phyloP scores from a whole-genome alignment of 2,329 filamentous ascomycete species.

The Didymella arachidicola region DNA sequence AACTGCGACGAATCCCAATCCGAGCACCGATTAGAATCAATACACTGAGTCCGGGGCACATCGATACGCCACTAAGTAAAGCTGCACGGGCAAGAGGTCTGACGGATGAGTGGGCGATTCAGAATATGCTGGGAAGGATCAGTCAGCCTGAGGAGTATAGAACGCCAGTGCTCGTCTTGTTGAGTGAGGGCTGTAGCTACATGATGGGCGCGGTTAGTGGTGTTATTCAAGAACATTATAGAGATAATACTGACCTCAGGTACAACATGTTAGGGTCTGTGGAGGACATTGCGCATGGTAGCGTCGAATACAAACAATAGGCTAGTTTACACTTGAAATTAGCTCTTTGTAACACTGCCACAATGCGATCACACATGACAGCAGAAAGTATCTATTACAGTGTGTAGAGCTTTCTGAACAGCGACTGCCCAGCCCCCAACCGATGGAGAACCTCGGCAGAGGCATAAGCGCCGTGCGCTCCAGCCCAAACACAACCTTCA shows the following conservation, averaged over 20 bases:
- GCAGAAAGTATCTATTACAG: too few species aligned
- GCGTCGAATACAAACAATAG: neutral
- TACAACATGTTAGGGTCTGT: conserved; percentile 52
- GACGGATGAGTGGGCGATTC: conserved; percentile 41
- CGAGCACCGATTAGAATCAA: conserved; percentile 58
- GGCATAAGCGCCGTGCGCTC: too few species aligned
- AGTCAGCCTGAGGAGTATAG: conserved; percentile 42
- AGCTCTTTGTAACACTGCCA: too few species aligned
- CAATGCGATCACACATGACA: too few species aligned
- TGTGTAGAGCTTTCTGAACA: too few species aligned
- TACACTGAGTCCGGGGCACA: conserved; percentile 62
- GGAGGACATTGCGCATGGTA: conserved; percentile 53
- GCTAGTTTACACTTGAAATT: too few species aligned
- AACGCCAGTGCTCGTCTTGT: conserved; percentile 41
- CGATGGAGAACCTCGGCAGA: too few species aligned
- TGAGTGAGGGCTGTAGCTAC: conserved; percentile 63
- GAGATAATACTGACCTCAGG: neutral
- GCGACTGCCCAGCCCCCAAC: too few species aligned
- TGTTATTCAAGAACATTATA: too few species aligned
- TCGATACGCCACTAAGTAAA: conserved; percentile 54
- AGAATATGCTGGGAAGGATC: conserved; percentile 49
- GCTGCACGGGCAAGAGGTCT: conserved; percentile 42
- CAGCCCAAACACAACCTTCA: too few species aligned
- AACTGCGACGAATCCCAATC: conserved; percentile 30
- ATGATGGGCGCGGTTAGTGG: conserved; percentile 57